Percentiles rank a stretch among this genome's conserved stretches.
Conservation (phyloP, 805 yeast genomes). For the Spencermartinsiella europaea region DNA sequence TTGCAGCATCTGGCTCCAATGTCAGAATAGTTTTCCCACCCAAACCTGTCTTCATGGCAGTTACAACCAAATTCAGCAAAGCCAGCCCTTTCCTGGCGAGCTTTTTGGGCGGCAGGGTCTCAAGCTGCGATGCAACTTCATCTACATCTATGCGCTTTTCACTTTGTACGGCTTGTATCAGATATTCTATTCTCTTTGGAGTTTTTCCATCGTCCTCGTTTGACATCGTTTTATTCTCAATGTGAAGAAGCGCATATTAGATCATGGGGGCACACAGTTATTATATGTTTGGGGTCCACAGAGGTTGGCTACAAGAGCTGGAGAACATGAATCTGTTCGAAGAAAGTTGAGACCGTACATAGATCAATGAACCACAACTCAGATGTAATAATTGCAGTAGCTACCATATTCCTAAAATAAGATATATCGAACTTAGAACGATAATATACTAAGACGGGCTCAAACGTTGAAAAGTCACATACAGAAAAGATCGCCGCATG, state of each 20-base stretch:
- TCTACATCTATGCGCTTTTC: constrained; percentile 53
- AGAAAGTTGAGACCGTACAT: too few species aligned
- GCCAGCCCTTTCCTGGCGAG: constrained; percentile 75
- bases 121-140: constrained; percentile 40
- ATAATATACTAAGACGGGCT: too few species aligned
- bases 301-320: too few species aligned
- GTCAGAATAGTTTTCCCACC: constrained; percentile 73
- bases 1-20: constrained; percentile 49
- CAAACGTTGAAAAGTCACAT: too few species aligned
- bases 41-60: constrained; percentile 66
- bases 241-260: constrained; percentile 1
- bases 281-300: too few species aligned
- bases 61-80: constrained; percentile 54
- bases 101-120: constrained; percentile 52
- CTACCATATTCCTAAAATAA: too few species aligned
- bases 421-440: too few species aligned
- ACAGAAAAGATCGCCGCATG: too few species aligned
- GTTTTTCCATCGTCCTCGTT: not conserved
- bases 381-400: too few species aligned
- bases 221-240: too few species aligned
- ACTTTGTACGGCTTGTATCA: constrained; percentile 38
- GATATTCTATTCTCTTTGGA: constrained; percentile 27
- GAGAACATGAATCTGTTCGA: too few species aligned
- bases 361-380: too few species aligned
- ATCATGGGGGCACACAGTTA: not conserved